These are phyloP conservation scores for Penicillium subrubescens DNA, from an alignment of 495 filamentous ascomycete species.

Conservation along the genomic window DNA sequence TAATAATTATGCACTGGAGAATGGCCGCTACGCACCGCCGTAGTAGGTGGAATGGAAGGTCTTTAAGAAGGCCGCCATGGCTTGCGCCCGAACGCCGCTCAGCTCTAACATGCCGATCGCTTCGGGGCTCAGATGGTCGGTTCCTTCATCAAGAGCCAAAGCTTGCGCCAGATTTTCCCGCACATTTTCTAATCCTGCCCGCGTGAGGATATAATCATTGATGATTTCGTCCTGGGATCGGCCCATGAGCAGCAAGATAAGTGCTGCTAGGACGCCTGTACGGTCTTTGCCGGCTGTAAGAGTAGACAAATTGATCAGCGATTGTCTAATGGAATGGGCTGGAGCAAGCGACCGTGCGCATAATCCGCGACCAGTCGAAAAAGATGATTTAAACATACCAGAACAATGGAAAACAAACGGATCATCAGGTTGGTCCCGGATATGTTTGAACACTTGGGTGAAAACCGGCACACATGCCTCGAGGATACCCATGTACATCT, in stretches of 20 bases:
- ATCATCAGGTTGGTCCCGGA: slow-evolving; percentile 40
- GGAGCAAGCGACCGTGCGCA: neutral
- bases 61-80: slow-evolving; percentile 35
- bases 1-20: too few relatives aligned
- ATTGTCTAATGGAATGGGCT: neutral
- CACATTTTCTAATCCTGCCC: slow-evolving; percentile 30
- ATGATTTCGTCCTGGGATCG: slow-evolving; percentile 45
- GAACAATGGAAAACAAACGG: slow-evolving; percentile 61
- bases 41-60: slow-evolving; percentile 27
- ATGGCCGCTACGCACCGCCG: too few relatives aligned
- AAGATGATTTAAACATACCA: slow-evolving; percentile 41
- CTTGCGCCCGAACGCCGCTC: slow-evolving; percentile 27
- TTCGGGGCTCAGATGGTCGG: slow-evolving; percentile 25
- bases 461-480: slow-evolving; percentile 33
- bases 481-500: slow-evolving; percentile 56
- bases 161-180: slow-evolving; percentile 27
- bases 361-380: neutral
- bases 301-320: slow-evolving; percentile 1
- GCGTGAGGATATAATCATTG: slow-evolving; percentile 51
- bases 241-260: slow-evolving; percentile 58
- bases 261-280: slow-evolving; percentile 61
- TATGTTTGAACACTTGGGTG: slow-evolving; percentile 39
- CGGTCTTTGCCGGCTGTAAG: slow-evolving; percentile 61
- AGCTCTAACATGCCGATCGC: slow-evolving; percentile 31
- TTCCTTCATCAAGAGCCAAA: slow-evolving; percentile 25